These are phyloP conservation scores for Coemansia sp. DNA, from an alignment of 192 early-diverging fungal species.

Conservation along the genomic window DNA sequence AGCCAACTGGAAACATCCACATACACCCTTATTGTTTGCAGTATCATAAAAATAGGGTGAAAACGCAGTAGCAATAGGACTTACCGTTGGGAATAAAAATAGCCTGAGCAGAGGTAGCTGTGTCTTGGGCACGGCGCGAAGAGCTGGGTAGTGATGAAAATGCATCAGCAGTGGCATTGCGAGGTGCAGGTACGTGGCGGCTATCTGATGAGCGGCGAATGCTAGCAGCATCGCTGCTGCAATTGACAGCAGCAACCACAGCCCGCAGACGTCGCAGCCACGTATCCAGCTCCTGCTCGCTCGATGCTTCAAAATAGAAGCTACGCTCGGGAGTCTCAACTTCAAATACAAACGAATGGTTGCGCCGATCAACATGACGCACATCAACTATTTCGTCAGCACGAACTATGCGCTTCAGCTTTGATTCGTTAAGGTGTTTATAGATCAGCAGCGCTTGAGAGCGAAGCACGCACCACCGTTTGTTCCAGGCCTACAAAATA, in stretches of 20 bases:
- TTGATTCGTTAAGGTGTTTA: conserved; percentile 40
- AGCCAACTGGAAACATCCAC: not conserved
- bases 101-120: conserved; percentile 12
- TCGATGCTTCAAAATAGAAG: conserved; percentile 51
- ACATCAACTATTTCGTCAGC: conserved; percentile 45
- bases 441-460: conserved; percentile 50
- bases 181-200: conserved; percentile 7
- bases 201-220: conserved; percentile 26
- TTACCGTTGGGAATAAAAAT: conserved; percentile 33
- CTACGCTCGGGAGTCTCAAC: conserved; percentile 35
- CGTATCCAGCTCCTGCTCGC: conserved; percentile 40
- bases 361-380: conserved; percentile 29
- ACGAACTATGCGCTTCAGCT: conserved; percentile 50
- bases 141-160: conserved; percentile 33
- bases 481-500: conserved; percentile 55
- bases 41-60: not conserved
- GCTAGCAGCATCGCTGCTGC: conserved; percentile 17
- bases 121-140: conserved; percentile 16
- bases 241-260: conserved; percentile 18
- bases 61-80: not conserved
- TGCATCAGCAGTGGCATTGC: conserved; percentile 7
- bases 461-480: conserved; percentile 51
- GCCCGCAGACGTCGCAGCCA: conserved; percentile 32
- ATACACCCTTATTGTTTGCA: too few relatives aligned
- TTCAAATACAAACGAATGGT: conserved; percentile 45